These are phyloP conservation scores for Saccharum spontaneum DNA, from an alignment of 176 grass and related monocot genomes.

Conservation along the genomic window DNA sequence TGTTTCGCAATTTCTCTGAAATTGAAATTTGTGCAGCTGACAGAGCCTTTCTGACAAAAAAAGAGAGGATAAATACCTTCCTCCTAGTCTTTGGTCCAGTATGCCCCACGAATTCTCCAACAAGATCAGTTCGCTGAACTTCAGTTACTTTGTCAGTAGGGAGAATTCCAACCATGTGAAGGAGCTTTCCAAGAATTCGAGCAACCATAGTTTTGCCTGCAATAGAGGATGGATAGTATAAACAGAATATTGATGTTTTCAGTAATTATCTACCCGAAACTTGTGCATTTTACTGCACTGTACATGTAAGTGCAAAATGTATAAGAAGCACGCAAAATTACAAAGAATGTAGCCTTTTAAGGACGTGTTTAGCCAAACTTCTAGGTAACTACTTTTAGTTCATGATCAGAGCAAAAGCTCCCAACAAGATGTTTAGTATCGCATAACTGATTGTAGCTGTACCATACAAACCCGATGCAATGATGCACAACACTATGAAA, in stretches of 20 bases:
- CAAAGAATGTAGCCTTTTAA: not conserved
- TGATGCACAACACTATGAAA: not conserved
- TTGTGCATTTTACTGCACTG: conserved; percentile 7
- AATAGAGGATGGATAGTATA: conserved; percentile 43
- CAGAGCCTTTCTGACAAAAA: not conserved
- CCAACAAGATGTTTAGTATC: conserved; percentile 10
- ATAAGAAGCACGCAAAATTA: not conserved
- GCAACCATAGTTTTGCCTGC: conserved; percentile 99
- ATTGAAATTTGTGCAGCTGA: conserved; percentile 4
- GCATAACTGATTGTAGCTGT: conserved; percentile 14
- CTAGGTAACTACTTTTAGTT: not conserved
- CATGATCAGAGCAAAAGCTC: conserved; percentile 2
- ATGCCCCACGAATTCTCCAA: conserved; percentile 98
- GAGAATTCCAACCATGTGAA: conserved; percentile 83
- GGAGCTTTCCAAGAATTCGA: conserved; percentile 90
- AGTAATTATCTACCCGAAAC: not conserved
- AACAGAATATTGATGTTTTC: not conserved
- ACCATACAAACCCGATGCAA: not conserved
- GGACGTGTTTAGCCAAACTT: conserved; percentile 5
- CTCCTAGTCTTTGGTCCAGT: conserved; percentile 94
- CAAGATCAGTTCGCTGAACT: conserved; percentile 97
- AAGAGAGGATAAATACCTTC: conserved; percentile 57
- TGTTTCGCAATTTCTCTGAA: not conserved
- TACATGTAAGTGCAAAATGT: conserved; percentile 13
- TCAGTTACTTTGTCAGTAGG: conserved; percentile 90